Evolutionary conservation across 148 eudicot species (phyloP), one percentile per base, ranked within the genome.

Genomic region (Vaccinium vitisidaea): DNA sequence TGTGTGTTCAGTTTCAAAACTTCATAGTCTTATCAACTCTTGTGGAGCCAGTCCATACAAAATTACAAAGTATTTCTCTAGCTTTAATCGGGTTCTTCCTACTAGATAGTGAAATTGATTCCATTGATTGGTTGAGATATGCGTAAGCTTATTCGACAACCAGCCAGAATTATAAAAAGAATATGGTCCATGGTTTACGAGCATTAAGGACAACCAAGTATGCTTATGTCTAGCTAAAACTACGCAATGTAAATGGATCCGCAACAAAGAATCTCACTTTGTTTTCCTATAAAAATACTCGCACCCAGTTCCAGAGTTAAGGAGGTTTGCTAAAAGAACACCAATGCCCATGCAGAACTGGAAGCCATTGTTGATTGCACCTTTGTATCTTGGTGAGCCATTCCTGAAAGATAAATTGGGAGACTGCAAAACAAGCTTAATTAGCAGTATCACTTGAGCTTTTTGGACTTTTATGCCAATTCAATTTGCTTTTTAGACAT

Each of bases 361-460:
- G 83, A 84, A 84, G 78, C 86, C 86, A 48, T 79, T 84, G 69
- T 9, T 79, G 49, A 84, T 65, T 53, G 86, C 86, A 4, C 86
- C 86, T 80, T 90, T 83, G 71, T 88, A 80, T 84, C 49, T 84
- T 8, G 88, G 75, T 83, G 92, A 69, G 92, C 87, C 87, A 90
- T 88, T 75, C 88, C 92, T 30, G 84, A 88, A 16, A 90, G 74
- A 80, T 90, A 84, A 69, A 79, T 70, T 32, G 86, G 86, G 53
- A 79, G 86, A 69, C 83, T 84, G 8, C 46, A 84, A 3, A 79
- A 25, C 19, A 25, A 48, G 8, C 25, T 14, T 11, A 63, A 1
- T 75, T 18, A 67, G 25, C 1, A 65, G 50, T 8, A 43, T 75
- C 77, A 7, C 53, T 16, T 18, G 5, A 25, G 32, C 27, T 18